These are phyloP conservation scores for Gnomoniopsis sp. DNA, from an alignment of 2,329 filamentous ascomycete genomes.

Conservation along the genomic window DNA sequence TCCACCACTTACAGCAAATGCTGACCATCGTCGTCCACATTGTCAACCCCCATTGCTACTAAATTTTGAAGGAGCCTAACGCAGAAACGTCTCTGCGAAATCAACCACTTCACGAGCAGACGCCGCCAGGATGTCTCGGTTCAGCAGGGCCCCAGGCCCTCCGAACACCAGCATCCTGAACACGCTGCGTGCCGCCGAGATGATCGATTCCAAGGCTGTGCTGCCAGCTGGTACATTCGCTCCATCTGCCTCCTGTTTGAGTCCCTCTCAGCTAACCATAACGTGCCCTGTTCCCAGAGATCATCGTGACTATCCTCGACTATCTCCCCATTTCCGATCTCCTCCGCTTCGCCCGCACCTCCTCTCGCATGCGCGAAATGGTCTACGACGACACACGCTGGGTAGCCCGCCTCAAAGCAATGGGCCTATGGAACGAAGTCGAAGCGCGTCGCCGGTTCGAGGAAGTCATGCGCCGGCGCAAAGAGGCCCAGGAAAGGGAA, in stretches of 20 bases:
- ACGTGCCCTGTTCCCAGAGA: constrained; percentile 56
- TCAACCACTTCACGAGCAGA: background rate
- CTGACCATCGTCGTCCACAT: background rate
- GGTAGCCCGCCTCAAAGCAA: constrained; percentile 79
- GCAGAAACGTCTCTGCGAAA: background rate
- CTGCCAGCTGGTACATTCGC: constrained; percentile 70
- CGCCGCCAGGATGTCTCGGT: constrained; percentile 37
- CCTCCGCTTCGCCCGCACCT: constrained; percentile 79
- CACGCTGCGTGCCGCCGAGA: constrained; percentile 75
- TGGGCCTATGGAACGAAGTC: constrained; percentile 88
- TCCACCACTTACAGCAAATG: background rate
- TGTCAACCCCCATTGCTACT: background rate
- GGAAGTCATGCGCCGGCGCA: constrained; percentile 58
- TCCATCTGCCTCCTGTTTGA: background rate
- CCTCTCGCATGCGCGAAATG: constrained; percentile 90
- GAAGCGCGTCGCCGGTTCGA: constrained; percentile 82
- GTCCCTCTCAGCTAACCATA: background rate
- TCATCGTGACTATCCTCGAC: constrained; percentile 83
- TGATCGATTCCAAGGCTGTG: constrained; percentile 72
- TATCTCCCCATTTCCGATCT: constrained; percentile 84
- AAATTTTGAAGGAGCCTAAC: background rate
- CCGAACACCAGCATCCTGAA: constrained; percentile 61
- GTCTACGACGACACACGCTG: constrained; percentile 97
- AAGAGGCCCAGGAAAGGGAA: constrained; percentile 55
- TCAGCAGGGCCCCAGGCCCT: constrained; percentile 33